phyloP scores from a whole-genome alignment of 345 rosid genomes.

The Atalantia buxifolia region DNA sequence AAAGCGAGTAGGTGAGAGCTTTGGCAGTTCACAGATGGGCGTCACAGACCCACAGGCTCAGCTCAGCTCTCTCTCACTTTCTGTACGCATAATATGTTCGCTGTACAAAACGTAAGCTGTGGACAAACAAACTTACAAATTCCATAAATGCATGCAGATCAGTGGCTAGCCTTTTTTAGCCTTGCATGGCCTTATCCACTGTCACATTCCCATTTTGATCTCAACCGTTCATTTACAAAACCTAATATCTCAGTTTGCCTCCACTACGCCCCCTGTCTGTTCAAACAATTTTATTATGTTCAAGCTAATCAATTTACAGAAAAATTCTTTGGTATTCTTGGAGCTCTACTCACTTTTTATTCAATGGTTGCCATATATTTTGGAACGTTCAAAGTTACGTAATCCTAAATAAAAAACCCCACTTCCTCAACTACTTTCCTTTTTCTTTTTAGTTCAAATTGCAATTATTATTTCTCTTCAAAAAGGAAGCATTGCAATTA shows the following conservation, averaged over 20 bases:
- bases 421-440: neutral
- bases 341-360: no score
- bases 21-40: neutral
- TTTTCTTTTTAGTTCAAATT: neutral
- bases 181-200: neutral
- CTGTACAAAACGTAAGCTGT: neutral
- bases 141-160: conserved; percentile 13
- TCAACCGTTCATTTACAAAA: neutral
- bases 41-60: neutral
- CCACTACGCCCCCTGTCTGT: neutral
- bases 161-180: neutral
- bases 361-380: neutral
- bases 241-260: neutral
- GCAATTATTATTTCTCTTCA: neutral
- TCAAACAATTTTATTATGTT: neutral
- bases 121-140: neutral
- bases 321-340: no score
- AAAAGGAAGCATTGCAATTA: no score
- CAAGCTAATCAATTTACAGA: no score
- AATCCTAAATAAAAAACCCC: neutral
- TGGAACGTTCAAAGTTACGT: neutral
- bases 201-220: conserved; percentile 7
- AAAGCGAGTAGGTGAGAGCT: neutral
- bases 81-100: neutral
- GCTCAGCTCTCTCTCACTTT: neutral